Evolutionary conservation across 257 asterid species (phyloP).

Genomic region (Anisodus tanguticus): DNA sequence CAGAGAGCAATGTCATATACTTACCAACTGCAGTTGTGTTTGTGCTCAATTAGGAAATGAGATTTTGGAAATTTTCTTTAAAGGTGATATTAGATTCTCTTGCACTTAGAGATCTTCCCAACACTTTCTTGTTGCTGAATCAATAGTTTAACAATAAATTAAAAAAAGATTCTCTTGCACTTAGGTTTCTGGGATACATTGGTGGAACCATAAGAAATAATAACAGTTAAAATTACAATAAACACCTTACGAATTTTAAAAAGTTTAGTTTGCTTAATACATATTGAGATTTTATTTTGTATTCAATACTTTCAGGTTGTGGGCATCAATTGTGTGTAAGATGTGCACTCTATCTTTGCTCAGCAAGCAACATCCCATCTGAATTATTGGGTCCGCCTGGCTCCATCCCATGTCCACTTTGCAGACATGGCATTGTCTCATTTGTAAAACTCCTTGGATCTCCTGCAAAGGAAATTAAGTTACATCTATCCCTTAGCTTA

Average conservation of each 20-base stretch:
- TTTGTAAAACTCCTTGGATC: conserved; percentile 69
- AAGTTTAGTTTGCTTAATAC: neutral
- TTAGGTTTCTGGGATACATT: neutral
- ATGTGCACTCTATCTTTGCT: conserved; percentile 95
- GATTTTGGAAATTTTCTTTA: neutral
- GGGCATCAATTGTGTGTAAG: conserved; percentile 84
- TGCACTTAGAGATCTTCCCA: too few relatives aligned
- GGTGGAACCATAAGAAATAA: neutral
- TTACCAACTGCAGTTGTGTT: too few relatives aligned
- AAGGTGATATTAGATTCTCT: neutral
- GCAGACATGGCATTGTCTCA: conserved; percentile 74
- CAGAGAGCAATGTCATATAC: neutral
- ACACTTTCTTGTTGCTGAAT: too few relatives aligned
- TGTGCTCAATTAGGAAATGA: neutral
- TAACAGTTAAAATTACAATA: neutral
- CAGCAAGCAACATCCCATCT: conserved; percentile 76
- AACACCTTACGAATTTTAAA: neutral
- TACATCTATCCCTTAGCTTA: conserved; percentile 69
- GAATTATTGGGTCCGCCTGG: conserved; percentile 74
- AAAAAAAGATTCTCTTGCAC: too few relatives aligned
- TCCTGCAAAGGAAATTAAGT: conserved; percentile 65
- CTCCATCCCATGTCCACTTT: conserved; percentile 90
- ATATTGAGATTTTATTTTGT: neutral
- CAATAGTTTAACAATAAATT: too few relatives aligned
- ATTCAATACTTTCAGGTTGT: conserved; percentile 65